Base-by-base conservation (phyloP, 495 filamentous ascomycete species). In the Neurospora sp. region DNA sequence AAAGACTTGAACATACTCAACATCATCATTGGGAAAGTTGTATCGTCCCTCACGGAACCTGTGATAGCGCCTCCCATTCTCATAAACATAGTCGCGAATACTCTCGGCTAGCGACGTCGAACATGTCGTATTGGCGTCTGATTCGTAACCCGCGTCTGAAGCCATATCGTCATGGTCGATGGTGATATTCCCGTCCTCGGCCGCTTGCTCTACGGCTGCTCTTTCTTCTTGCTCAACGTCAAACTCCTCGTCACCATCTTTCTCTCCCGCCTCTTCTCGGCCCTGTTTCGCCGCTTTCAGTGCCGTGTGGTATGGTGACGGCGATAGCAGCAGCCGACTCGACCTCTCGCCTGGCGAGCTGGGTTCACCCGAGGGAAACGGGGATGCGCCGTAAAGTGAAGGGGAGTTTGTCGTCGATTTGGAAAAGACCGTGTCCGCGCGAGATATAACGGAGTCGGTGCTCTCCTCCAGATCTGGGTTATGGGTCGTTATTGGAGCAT, bases 41-140 rank as follows among this genome's bases (percentile, higher is more conserved):
- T 92, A 91, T 31, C 81, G 78, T 34, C 90, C 90, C 77, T 90
- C 88, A 45, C 88, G 83, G 75, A 90, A 92, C 72, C 84, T 84
- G 75, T 92, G 90, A 77, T 93, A 93, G 59, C 90, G 84, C 54
- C 90, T 82, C 24, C 91, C 91, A 76, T 93, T 92, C 77, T 93
- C 90, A 72, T 83, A 87, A 37, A 83, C 79, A 74, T 87, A 91
- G 72, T 90, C 82, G 71, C 83, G 82, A 24, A 90, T 79, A 24
- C 82, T 86, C 15, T 85, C 86, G 6, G 83, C 79, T 28, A 90
- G 69, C 3, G 87, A 88, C 5, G 87, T 86, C 38, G 83, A 85
- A 13, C 81, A 83, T 15, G 79, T 77, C 2, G 76, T 78, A 39
- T 78, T 59, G 15, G 69, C 71, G 74, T 86, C 86, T 5, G 82